Evolutionary conservation across 768 basidiomycete genomes (phyloP).

Genomic region (Paxillus ammoniavirescens): DNA sequence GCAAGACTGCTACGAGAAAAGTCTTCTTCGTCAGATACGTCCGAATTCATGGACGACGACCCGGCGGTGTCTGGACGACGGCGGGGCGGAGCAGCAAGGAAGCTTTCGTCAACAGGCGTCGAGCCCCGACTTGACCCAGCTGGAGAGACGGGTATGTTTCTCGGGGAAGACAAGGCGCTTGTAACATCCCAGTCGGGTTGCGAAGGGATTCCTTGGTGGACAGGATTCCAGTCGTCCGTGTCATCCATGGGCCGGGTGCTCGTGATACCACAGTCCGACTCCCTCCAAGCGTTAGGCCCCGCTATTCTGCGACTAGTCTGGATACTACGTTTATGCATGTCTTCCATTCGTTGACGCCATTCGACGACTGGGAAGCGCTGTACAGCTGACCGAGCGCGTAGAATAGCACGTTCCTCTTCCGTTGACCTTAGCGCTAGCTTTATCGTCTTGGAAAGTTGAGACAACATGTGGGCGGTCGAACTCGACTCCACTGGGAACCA

Average conservation of each 20-base stretch:
- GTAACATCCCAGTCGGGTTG: constrained; percentile 77
- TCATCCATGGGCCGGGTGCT: constrained; percentile 52
- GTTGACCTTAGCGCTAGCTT: constrained; percentile 91
- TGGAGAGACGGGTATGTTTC: constrained; percentile 52
- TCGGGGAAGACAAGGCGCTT: constrained; percentile 46
- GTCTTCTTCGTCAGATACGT: constrained; percentile 60
- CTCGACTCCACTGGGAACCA: constrained; percentile 98
- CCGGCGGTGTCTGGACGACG: constrained; percentile 25
- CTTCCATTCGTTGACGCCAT: constrained; percentile 95
- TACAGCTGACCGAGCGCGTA: constrained; percentile 90
- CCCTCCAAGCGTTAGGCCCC: constrained; percentile 73
- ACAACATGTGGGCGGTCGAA: constrained; percentile 91
- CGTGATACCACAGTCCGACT: constrained; percentile 58
- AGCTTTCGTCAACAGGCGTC: constrained; percentile 44
- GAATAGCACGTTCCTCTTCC: constrained; percentile 86
- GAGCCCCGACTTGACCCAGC: constrained; percentile 53
- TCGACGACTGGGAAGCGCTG: constrained; percentile 98
- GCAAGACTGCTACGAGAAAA: constrained; percentile 40
- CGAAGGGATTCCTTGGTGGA: constrained; percentile 57
- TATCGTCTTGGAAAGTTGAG: constrained; percentile 91
- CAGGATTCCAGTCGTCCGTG: constrained; percentile 79
- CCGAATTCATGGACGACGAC: constrained; percentile 38
- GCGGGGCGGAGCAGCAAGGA: constrained; percentile 35
- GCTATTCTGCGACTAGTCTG: constrained; percentile 64
- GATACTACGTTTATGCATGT: constrained; percentile 90